Evolutionary conservation across 257 asterid species (phyloP), one percentile per base, ranked within the genome.

Genomic region (Solanum ossicruentum): DNA sequence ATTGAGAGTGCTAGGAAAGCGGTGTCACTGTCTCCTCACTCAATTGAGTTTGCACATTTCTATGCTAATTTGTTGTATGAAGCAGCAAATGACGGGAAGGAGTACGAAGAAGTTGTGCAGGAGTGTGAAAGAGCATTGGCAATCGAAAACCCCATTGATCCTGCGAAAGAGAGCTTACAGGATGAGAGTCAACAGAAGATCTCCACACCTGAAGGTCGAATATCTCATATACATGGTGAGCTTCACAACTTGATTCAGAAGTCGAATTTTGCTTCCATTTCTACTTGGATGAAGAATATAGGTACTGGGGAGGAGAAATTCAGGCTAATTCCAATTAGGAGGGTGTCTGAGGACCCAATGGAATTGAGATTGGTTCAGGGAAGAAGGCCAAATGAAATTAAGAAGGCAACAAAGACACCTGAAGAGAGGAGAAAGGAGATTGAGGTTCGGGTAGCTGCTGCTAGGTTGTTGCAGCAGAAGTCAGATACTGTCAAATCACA

Each of bases 361-460:
- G 98, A 93, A 87, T 73, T 90, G 85, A 90, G 93, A 60, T 84
- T 92, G 86, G 94, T 89, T 85, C 95, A 92, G 88, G 83, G 93
- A 57, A 90, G 92, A 84, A 89, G 97, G 87, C 95, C 97, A 3
- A 94, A 92, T 83, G 98, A 94, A 90, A 94, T 93, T 82, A 93
- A 93, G 90, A 93, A 93, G 90, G 97, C 92, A 8, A 87, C 91
- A 43, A 94, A 94, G 91, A 94, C 98, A 1, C 92, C 92, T 17
- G 97, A 94, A 86, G 98, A 94, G 88, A 89, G 93, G 84, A 90
- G 98, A 91, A 92, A 93, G 87, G 97, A 94, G 89, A 92, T 94
- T 87, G 98, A 94, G 90, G 97, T 93, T 80, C 92, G 93, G 80
- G 97, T 93, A 60, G 97, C 97, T 13, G 98, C 98, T 66, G 98